Evolutionary conservation across 2,329 filamentous ascomycete species (phyloP), one percentile per base, ranked within the genome.

Genomic region (Xylariaceae sp.): DNA sequence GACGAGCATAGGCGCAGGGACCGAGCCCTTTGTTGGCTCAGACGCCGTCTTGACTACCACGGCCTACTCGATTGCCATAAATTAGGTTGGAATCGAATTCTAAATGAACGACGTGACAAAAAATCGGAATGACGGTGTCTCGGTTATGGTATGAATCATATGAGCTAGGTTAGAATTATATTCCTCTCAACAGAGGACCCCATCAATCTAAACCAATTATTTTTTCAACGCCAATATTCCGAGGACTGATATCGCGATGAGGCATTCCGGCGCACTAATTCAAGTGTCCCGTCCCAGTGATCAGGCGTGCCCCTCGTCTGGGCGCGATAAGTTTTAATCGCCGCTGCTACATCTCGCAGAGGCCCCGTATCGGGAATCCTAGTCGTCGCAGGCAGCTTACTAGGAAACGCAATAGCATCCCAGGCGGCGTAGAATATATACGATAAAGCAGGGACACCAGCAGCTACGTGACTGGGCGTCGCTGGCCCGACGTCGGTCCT

Each of bases 361-460:
- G 54, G 56, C 7, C 39, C 49, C 2, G 42, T 4, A 9, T 47
- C 43, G 7, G 26, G 42, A 19, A 45, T 59, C 39, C 53, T 55
- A n/a, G 54, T 51, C 7, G 54, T 58, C n/a, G 54, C 46, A 29
- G 54, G 52, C 29, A 64, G 56, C 12, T 52, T 56, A 26, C 51
- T 61, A 1, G 75, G 74, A 57, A 74, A 67, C 2, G 80, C 56
- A 50, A 80, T 76, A 4, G 71, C 72, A 55, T 75, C 73, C 80
- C 80, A 84, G 0, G 80, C 80, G 1, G 71, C 73, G 31, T 75
- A 70, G 60, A 77, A 83, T 40, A 84, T 65, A 52, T 73, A 74
- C 0, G 71, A 68, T 0, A 71, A 68, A 0, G 65, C 47, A 3
- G 80, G 80, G 3, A 76, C 78, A 1, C 80, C 80, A 0, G 77